Evolutionary conservation across 768 basidiomycete species (phyloP).

Genomic region (Termitomyces titanicus): DNA sequence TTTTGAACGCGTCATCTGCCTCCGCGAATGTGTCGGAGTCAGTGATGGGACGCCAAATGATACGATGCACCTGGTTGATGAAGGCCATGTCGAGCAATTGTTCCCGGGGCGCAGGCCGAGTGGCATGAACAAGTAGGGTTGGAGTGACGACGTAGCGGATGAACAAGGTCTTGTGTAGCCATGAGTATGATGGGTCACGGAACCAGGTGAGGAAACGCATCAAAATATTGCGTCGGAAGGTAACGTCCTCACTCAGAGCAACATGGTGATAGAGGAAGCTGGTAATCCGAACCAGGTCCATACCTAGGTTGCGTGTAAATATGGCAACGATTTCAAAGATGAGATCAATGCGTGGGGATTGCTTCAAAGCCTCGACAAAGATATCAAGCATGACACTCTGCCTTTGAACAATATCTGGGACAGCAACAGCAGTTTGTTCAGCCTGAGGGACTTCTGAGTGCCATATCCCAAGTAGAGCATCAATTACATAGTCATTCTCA

Average conservation of each 20-base stretch:
- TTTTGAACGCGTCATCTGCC: slow-evolving; percentile 81
- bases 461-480: slow-evolving; percentile 76
- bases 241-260: slow-evolving; percentile 62
- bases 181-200: slow-evolving; percentile 54
- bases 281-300: slow-evolving; percentile 75
- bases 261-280: slow-evolving; percentile 88
- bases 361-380: slow-evolving; percentile 69
- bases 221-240: slow-evolving; percentile 79
- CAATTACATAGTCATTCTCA: slow-evolving; percentile 62
- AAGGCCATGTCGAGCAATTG: slow-evolving; percentile 72
- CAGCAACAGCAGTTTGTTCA: slow-evolving; percentile 38
- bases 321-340: slow-evolving; percentile 84
- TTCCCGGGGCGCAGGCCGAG: slow-evolving; percentile 44
- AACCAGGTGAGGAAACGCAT: slow-evolving; percentile 87
- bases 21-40: slow-evolving; percentile 47
- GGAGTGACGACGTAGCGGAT: slow-evolving; percentile 87
- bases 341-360: slow-evolving; percentile 78
- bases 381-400: slow-evolving; percentile 69
- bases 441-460: slow-evolving; percentile 42
- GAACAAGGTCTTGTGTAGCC: slow-evolving; percentile 76
- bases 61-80: slow-evolving; percentile 61
- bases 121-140: slow-evolving; percentile 74
- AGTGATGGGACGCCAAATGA: slow-evolving; percentile 80
- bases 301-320: slow-evolving; percentile 74
- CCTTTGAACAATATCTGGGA: slow-evolving; percentile 52